Conservation (phyloP, 2,329 filamentous ascomycete genomes). For the Cercospora citrullina region DNA sequence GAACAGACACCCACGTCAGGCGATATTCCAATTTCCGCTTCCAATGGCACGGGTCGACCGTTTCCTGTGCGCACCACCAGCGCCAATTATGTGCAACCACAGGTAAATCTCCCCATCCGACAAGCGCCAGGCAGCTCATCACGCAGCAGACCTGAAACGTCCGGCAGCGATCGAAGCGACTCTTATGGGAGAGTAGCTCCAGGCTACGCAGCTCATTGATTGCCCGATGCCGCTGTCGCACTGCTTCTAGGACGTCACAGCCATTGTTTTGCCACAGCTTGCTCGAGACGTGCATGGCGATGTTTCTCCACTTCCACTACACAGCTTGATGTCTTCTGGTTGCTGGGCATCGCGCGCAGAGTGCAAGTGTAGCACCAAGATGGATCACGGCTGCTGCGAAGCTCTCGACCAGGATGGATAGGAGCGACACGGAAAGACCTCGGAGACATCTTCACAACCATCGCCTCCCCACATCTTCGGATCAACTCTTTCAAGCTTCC, state of each 20-base stretch:
- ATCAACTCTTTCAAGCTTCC: background rate
- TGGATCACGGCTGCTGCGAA: background rate
- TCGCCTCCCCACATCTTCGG: conserved; percentile 1
- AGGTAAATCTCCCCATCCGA: conserved; percentile 49
- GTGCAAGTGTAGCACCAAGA: background rate
- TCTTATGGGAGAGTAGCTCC: conserved; percentile 31
- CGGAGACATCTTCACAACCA: background rate
- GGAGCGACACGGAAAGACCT: background rate
- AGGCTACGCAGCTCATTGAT: conserved; percentile 26
- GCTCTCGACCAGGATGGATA: background rate
- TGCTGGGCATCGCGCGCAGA: background rate
- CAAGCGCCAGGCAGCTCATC: conserved; percentile 38
- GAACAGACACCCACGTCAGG: conserved; percentile 35
- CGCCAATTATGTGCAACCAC: conserved; percentile 33
- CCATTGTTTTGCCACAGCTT: background rate
- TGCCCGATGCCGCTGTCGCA: background rate
- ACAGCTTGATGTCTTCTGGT: background rate
- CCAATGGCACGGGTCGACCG: conserved; percentile 36
- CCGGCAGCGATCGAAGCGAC: conserved; percentile 33
- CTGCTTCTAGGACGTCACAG: background rate
- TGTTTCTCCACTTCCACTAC: background rate
- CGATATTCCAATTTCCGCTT: conserved; percentile 36
- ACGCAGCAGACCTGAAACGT: conserved; percentile 32
- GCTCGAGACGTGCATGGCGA: background rate
- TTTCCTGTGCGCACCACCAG: conserved; percentile 49